Base-by-base conservation (phyloP, 495 filamentous ascomycete genomes). In the Penicillium goetzii region DNA sequence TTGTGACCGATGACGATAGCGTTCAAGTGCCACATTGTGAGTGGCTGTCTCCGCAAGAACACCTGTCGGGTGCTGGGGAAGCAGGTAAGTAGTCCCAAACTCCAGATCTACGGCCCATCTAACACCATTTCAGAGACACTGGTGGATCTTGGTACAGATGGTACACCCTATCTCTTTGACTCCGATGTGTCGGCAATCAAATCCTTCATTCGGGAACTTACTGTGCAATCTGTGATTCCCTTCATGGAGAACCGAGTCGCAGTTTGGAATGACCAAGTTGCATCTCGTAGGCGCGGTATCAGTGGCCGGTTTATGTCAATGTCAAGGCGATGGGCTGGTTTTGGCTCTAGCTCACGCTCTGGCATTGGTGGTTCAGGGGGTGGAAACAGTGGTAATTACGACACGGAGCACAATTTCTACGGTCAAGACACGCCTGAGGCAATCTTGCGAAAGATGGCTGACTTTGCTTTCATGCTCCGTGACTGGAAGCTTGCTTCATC, bases 231-330 rank as follows among this genome's bases (percentile, higher is more conserved):
- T 2, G 83, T 99, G 14, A 84, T 99, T 33, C 95, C 95, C 0
- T 92, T 89, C 58, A 98, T 99, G 96, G 95, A 99, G 75, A 90
- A 92, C 53, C 85, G 88, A 66, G 83, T 94, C 10, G 88, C 92
- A 26, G 84, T 91, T 4, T 99, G 95, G 95, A 99, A 99, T 71
- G 95, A 99, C 69, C 93, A 97, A 76, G 89, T 98, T 9, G 93
- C 92, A n/a, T 96, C 96, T 15, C 82, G 90, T 51, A 81, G 95
- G 45, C 86, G 92, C 58, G 96, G 96, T 34, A 81, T 99, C 59
- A 89, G 88, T 62, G 95, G 95, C 15, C 86, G 92, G 3, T 92
- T 99, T 71, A 89, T 96, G 78, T 93, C 89, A n/a, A 80, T 98
- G 62, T 96, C 92, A 0, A 94, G 94, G 74, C 84, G 89, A 68